These are phyloP conservation scores for Plasmodium knowlesi DNA, from an alignment of 169 alveolate genomes.

Conservation along the genomic window DNA sequence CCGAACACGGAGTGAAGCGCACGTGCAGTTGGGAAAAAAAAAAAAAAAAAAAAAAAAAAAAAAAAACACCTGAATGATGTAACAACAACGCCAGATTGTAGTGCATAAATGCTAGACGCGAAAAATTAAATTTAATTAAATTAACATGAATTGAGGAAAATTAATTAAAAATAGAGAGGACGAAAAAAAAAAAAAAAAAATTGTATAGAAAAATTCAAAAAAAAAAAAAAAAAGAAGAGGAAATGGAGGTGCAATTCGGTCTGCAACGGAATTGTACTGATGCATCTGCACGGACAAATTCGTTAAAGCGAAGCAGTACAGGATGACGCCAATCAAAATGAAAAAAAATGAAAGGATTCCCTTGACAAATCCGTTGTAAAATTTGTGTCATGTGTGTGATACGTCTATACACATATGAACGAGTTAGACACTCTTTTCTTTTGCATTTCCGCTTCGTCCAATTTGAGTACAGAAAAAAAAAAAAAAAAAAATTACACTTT, in stretches of 20 bases:
- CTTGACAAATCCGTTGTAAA: conserved; percentile 2
- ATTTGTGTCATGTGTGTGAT: conserved; percentile 1
- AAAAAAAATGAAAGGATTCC: neutral
- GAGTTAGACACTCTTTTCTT: conserved; percentile 14
- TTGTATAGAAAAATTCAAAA: neutral
- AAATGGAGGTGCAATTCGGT: neutral
- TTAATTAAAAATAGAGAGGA: neutral
- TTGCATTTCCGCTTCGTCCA: neutral
- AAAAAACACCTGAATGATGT: neutral
- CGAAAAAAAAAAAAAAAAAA: neutral
- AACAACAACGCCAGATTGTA: conserved; percentile 9
- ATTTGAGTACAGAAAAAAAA: neutral
- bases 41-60: conserved; percentile 24
- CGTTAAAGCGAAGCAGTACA: neutral
- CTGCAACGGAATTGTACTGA: neutral
- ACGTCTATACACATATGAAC: neutral
- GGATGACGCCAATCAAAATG: neutral
- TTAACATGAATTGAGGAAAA: neutral
- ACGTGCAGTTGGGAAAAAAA: conserved; percentile 20
- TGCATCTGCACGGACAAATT: neutral
- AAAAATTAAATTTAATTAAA: conserved; percentile 11
- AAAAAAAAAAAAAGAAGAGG: conserved; percentile 1
- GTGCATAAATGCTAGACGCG: conserved; percentile 42
- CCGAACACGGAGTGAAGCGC: conserved; percentile 10
- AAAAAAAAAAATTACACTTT: conserved; percentile 22